Conservation (phyloP, 1,139 yeast genomes). For the Yamadazyma trypodendri region DNA sequence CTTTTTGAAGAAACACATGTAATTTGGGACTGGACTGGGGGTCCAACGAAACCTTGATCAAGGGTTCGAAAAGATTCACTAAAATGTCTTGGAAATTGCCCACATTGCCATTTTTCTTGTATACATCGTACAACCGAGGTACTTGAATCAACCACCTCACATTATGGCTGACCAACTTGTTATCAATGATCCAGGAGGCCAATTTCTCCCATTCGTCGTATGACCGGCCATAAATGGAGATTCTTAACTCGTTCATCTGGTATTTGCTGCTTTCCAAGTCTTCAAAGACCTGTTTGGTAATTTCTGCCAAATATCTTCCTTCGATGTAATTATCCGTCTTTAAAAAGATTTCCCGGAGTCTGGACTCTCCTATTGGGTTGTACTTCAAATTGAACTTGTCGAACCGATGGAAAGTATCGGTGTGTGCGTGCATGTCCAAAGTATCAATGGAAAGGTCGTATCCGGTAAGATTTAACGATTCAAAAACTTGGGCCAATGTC, state of each 20-base stretch:
- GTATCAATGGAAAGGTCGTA: conserved; percentile 96
- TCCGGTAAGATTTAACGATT: conserved; percentile 86
- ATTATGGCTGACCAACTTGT: conserved; percentile 86
- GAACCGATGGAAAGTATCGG: conserved; percentile 95
- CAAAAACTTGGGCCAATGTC: conserved; percentile 82
- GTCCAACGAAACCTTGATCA: conserved; percentile 83
- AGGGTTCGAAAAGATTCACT: conserved; percentile 79
- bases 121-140: conserved; percentile 89
- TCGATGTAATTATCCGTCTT: conserved; percentile 91
- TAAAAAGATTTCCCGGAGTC: conserved; percentile 90
- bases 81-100: conserved; percentile 72
- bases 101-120: conserved; percentile 75
- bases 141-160: conserved; percentile 97
- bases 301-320: conserved; percentile 88
- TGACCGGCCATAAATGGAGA: conserved; percentile 89
- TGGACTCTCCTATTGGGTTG: conserved; percentile 97
- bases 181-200: conserved; percentile 93
- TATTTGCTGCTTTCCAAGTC: conserved; percentile 94
- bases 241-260: conserved; percentile 95
- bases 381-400: conserved; percentile 97
- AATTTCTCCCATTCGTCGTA: conserved; percentile 92
- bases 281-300: conserved; percentile 88
- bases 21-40: conserved; percentile 88
- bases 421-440: conserved; percentile 98
- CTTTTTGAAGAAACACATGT: conserved; percentile 84